Evolutionary conservation across 164 flowering plant genomes (phyloP).

Genomic region (Paratinospora sagittata): DNA sequence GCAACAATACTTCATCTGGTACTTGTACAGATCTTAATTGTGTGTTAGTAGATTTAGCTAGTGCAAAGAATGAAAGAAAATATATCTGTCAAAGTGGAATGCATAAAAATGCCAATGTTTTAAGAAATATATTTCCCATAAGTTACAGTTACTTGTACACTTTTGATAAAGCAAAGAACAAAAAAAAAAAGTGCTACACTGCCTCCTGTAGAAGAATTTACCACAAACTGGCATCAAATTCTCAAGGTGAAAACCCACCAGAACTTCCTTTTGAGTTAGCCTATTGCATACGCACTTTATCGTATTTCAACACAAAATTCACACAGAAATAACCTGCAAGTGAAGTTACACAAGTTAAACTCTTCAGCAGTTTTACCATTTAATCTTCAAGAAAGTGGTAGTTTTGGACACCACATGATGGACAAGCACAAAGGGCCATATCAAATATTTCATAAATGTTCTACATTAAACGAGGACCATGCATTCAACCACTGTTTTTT

Average conservation of each 20-base stretch:
- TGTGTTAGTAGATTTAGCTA: neutral
- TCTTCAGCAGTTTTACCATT: too few relatives aligned
- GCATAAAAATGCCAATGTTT: neutral
- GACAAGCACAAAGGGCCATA: too few relatives aligned
- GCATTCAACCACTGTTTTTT: too few relatives aligned
- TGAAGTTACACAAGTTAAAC: too few relatives aligned
- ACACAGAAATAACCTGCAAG: constrained; percentile 1
- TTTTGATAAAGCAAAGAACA: neutral
- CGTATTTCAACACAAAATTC: neutral
- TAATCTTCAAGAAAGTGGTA: too few relatives aligned
- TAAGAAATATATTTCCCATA: neutral
- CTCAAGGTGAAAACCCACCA: neutral
- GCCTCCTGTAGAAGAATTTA: neutral
- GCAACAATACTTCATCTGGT: neutral
- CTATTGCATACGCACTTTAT: neutral
- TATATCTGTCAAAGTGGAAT: neutral
- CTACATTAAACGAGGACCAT: too few relatives aligned
- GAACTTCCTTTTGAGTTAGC: neutral
- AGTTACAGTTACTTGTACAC: neutral
- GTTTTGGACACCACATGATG: too few relatives aligned
- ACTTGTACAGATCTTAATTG: too few relatives aligned
- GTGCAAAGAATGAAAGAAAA: neutral
- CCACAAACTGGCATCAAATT: neutral
- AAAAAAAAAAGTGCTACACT: neutral
- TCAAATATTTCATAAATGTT: too few relatives aligned